These are phyloP conservation scores for Neurospora crassa DNA, from an alignment of 2,329 filamentous ascomycete species.

Conservation along the genomic window DNA sequence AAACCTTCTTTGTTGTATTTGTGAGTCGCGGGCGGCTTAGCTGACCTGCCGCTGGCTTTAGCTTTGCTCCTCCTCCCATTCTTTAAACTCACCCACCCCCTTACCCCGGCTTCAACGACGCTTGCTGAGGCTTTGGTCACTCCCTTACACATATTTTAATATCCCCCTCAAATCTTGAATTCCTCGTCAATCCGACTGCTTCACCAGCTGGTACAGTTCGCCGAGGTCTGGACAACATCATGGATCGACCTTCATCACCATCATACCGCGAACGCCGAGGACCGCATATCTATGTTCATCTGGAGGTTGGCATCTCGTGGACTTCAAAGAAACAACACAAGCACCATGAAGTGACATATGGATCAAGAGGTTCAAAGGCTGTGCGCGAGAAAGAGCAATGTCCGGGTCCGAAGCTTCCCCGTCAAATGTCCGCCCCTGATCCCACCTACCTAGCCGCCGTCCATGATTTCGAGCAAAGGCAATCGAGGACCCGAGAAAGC, in stretches of 20 bases:
- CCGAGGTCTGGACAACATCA: conserved; percentile 4
- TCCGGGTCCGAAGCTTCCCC: conserved; percentile 28
- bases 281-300: conserved; percentile 39
- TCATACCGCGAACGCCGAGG: conserved; percentile 13
- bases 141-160: neutral
- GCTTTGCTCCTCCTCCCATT: neutral
- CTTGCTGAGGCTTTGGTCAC: neutral
- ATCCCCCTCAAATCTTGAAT: neutral
- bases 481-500: conserved; percentile 18
- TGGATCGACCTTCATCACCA: conserved; percentile 5
- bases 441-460: conserved; percentile 32
- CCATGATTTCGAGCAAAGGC: conserved; percentile 18
- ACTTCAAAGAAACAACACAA: conserved; percentile 32
- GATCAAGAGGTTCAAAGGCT: conserved; percentile 28
- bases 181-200: neutral
- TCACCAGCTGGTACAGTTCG: neutral
- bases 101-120: neutral
- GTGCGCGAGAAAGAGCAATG: conserved; percentile 28
- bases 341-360: conserved; percentile 36
- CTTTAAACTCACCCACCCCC: neutral
- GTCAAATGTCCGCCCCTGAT: conserved; percentile 34
- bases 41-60: neutral
- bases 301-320: conserved; percentile 44
- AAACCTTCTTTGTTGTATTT: neutral
- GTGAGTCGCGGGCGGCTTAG: neutral